Base-by-base conservation (phyloP, 768 basidiomycete genomes). In the Boletus rubroflammeus region DNA sequence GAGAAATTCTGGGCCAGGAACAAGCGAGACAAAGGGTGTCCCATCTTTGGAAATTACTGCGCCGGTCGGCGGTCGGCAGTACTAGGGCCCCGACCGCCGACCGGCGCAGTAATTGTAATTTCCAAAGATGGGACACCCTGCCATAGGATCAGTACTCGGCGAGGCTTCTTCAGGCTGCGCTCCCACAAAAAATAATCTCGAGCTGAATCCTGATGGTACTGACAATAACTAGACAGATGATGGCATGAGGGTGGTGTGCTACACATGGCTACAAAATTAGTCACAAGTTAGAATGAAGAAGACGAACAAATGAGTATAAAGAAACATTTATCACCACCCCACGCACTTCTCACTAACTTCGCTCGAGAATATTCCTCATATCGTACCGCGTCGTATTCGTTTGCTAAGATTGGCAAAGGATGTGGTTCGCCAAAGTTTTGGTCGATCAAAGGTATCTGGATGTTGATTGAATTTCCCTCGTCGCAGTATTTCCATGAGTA, bases 401-500 rank as follows among this genome's bases (percentile, higher is more conserved):
- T 54, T 69, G 28, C 67, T 51, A 17, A 72, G 46, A 48, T 51
- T 70, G 10, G 59, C 71, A 28, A 70, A 54, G 5, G 68, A 59
- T 31, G 50, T 42, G 46, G 39, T 60, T 49, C 72, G 75, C 80
- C 80, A 82, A 53, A 75, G 59, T 52, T 74, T 81, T 19, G 78
- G 75, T 41, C 76, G 78, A 49, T 77, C 76, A 38, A 80, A 78
- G 5, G 71, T 65, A 53, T 78, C 82, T 5, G 77, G 73, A 25
- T 77, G 76, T 11, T 81, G 75, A 52, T 62, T 68, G 62, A 85
- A 85, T 32, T 81, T 78, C 39, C 81, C 79, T 44, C 82, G 77
- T 28, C 83, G 81, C 15, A 85, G 65, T 31, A 84, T 80, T 64
- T 85, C 83, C 76, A 85, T 79, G 69, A 85, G 77, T 34, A 85